Evolutionary conservation across 371 early-diverging fungal genomes (phyloP), one percentile per base, ranked within the genome.

Genomic region (Apophysomyces sp.): DNA sequence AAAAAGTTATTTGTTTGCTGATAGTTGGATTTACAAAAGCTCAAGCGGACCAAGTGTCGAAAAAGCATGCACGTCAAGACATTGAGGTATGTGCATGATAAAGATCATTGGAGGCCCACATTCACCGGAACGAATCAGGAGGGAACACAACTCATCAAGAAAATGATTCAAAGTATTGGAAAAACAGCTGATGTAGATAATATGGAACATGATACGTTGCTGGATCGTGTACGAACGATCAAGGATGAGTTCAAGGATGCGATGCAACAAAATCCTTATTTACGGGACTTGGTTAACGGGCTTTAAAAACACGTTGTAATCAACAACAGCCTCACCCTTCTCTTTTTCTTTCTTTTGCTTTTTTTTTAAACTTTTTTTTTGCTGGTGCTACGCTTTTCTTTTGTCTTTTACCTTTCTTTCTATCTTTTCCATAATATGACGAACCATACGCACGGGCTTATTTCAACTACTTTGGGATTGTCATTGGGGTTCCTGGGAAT

Each of bases 231-330:
- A 36, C 57, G 67, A 9, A 65, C 41, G 16, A 67, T 89, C 12
- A 63, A 61, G 24, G 66, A 56, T 1, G 77, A 85, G 60, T 81
- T 86, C 55, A 55, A 67, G 9, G 11, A 34, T 1, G 68, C 71
- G 36, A 76, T 87, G 13, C 55, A 81, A 21, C 53, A 59, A 13
- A 86, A 87, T 56, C 52, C 78, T 24, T 87, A 86, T 68, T 72
- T 85, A 18, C 26, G 40, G 27, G 37, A 52, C 60, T 44, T 44
- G 21, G 49, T 44, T 3, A 44, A 44, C 49, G 49, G 49, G 16
- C 49, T 44, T 44, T 44, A 44, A 44, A 44, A 44, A 44, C 49
- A 21, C n/a, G 49, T 44, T 21, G 9, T 44, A 16, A 44, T 44
- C 37, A 37, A 37, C 37, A 44, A 44, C 27, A 49, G 21, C 26